phyloP scores from a whole-genome alignment of 2,329 filamentous ascomycete genomes.

The Neophaeococcomyces mojaviensis region DNA sequence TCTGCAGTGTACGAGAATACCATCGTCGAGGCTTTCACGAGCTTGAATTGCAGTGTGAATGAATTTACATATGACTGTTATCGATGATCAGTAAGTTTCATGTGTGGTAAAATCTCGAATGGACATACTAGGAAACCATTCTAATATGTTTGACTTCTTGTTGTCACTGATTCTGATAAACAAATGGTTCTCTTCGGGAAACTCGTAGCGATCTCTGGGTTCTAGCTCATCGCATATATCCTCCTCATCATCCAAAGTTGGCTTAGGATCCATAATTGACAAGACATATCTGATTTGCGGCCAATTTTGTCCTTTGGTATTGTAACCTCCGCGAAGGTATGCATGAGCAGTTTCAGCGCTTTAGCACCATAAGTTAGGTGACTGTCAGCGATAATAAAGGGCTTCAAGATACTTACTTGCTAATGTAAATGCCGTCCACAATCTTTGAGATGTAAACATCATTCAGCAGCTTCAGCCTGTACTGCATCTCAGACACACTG shows the following conservation, averaged over 20 bases:
- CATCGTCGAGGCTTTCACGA: no score
- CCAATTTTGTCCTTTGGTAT: background rate
- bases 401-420: conserved; percentile 5
- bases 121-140: background rate
- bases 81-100: no score
- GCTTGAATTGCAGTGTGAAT: no score
- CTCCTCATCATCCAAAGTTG: background rate
- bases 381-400: no score
- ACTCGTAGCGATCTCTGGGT: background rate
- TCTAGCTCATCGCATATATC: background rate
- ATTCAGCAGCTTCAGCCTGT: background rate
- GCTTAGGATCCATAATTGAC: background rate
- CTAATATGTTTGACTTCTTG: background rate
- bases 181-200: background rate
- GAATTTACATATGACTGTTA: no score
- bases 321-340: background rate
- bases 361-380: no score
- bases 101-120: no score
- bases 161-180: background rate
- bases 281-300: background rate
- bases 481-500: background rate
- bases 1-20: no score
- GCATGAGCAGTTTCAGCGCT: background rate
- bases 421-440: background rate
- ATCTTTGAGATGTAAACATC: background rate